These are phyloP conservation scores for Inosperma sp. DNA, from an alignment of 768 basidiomycete species.

Conservation along the genomic window DNA sequence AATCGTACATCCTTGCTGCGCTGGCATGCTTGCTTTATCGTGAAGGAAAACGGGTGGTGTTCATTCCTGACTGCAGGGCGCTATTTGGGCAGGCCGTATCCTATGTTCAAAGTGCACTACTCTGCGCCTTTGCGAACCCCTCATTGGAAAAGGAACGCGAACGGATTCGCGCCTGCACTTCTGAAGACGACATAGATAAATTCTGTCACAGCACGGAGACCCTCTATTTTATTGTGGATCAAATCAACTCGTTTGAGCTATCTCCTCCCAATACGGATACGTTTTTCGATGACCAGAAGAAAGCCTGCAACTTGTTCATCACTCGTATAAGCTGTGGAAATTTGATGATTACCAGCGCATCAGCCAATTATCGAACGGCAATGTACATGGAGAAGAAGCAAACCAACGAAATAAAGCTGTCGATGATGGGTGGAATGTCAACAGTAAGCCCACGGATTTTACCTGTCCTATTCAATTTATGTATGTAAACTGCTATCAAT, in stretches of 20 bases:
- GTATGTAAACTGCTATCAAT: neutral
- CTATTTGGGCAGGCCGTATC: neutral
- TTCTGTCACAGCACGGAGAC: neutral
- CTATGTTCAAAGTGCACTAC: neutral
- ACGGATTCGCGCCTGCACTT: neutral
- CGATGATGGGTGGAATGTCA: neutral
- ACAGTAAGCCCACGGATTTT: neutral
- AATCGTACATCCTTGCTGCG: slow-evolving; percentile 1
- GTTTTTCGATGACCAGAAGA: neutral
- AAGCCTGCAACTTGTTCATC: neutral
- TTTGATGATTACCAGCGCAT: neutral
- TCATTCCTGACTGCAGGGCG: neutral
- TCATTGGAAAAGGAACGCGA: neutral
- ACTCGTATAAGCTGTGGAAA: neutral
- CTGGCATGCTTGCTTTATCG: neutral
- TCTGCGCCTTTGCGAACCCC: neutral
- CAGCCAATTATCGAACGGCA: neutral
- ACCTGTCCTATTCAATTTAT: neutral
- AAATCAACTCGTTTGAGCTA: neutral
- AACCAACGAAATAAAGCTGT: neutral
- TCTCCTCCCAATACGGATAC: neutral
- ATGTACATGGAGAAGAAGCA: neutral
- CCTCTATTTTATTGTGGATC: neutral
- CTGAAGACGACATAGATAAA: neutral
- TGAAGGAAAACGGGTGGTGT: neutral